Evolutionary conservation across 2,329 filamentous ascomycete species (phyloP), one percentile per base, ranked within the genome.

Genomic region (Helotiales sp.): DNA sequence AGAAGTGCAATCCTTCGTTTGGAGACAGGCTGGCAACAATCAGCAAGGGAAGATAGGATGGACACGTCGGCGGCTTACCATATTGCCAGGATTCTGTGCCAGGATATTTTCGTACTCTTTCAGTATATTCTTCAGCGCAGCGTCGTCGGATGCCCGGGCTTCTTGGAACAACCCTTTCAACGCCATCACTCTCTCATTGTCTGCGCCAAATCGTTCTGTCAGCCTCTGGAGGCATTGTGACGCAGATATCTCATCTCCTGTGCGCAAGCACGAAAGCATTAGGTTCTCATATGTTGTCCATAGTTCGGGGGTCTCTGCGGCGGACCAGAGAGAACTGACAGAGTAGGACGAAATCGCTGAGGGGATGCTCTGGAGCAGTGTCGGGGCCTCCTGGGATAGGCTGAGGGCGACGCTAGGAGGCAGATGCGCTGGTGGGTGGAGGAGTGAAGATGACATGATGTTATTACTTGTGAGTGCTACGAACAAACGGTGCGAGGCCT

Each of bases 281-380:
- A 98, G 85, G 77, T 97, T 96, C 81, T 98, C 95, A 79, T 96
- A 92, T 50, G 87, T 88, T 17, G 86, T 86, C 93, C 95, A 98
- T 76, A 92, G 85, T 71, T 97, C 93, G 63, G 91, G 84, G 0
- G 89, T 89, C 78, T 97, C 94, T 32, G 85, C 78, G 1, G 85
- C 79, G 0, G 85, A 82, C 73, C 88, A 83, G 3, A 89, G 78
- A 8, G 85, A 84, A 28, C 77, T 74, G 10, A 89, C 73, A 2
- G 85, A 81, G 34, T 86, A 87, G n/a, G 83, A 80, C 5, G 85
- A 85, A 67, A 86, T 82, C 37, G 83, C 81, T 70, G 83, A 85
- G 6, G 85, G 83, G 52, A 84, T 85, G 74, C 79, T 86, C 70
- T 80, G 79, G 66, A 90, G 80, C 68, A 89, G 82, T 61, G 74